Evolutionary conservation across 2,329 filamentous ascomycete genomes (phyloP).

Genomic region (Fusarium sacchari): DNA sequence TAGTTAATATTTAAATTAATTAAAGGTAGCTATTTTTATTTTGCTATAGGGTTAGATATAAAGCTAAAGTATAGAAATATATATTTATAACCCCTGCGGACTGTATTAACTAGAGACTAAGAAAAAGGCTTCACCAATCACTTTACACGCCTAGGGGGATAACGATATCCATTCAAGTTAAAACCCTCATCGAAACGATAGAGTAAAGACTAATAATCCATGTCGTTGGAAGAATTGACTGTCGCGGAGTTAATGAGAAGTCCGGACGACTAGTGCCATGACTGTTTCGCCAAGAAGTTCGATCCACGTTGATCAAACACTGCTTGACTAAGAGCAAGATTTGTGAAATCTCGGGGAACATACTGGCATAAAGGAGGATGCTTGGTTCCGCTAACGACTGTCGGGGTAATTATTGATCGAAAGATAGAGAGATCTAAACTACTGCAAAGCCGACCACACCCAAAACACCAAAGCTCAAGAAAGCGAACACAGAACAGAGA

Average conservation of each 20-base stretch:
- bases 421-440: constrained; percentile 1
- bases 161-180: not conserved
- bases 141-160: not conserved
- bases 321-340: not conserved
- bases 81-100: too few species aligned
- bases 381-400: constrained; percentile 5
- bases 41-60: too few species aligned
- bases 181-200: not conserved
- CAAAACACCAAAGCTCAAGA: constrained; percentile 13
- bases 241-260: not conserved
- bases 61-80: too few species aligned
- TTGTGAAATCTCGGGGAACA: not conserved
- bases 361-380: not conserved
- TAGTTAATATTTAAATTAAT: too few species aligned
- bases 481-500: not conserved
- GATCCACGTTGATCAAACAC: not conserved
- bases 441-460: not conserved
- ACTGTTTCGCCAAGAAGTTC: not conserved
- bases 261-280: not conserved
- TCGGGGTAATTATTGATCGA: constrained; percentile 11
- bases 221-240: not conserved
- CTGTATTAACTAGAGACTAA: too few species aligned
- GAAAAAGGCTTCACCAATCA: not conserved
- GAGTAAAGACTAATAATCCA: not conserved
- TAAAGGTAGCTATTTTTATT: too few species aligned